These are phyloP conservation scores for Echium plantagineum DNA, from an alignment of 257 asterid genomes.

Conservation along the genomic window DNA sequence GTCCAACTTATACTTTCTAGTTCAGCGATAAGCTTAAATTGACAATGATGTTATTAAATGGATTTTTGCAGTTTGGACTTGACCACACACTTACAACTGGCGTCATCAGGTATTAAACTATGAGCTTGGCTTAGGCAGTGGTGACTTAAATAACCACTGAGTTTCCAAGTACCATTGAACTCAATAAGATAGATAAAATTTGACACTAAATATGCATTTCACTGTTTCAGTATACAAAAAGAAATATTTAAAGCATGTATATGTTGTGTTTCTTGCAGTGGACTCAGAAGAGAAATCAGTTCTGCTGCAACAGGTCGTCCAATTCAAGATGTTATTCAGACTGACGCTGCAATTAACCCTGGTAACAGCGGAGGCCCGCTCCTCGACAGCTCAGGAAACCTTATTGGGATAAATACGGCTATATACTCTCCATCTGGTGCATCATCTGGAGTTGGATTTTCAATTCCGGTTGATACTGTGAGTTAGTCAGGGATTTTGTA, in stretches of 20 bases:
- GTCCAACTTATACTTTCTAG: background rate
- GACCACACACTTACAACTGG: conserved; percentile 99
- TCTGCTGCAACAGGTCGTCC: conserved; percentile 99
- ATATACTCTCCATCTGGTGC: conserved; percentile 99
- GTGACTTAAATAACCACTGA: background rate
- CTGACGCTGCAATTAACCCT: conserved; percentile 99
- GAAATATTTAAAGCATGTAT: background rate
- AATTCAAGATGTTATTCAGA: conserved; percentile 95
- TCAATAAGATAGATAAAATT: too few relatives aligned
- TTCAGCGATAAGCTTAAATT: conserved; percentile 10
- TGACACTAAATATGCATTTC: background rate
- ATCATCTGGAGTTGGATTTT: conserved; percentile 98
- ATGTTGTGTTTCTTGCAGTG: conserved; percentile 30
- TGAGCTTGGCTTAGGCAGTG: background rate
- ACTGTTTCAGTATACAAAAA: background rate
- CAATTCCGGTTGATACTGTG: conserved; percentile 98
- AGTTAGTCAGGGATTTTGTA: conserved; percentile 20
- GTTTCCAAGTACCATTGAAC: background rate
- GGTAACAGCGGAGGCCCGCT: conserved; percentile 99
- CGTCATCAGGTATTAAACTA: conserved; percentile 71
- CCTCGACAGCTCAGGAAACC: conserved; percentile 91
- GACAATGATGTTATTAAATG: conserved; percentile 10
- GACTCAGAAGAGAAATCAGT: conserved; percentile 92
- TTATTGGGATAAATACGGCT: conserved; percentile 96
- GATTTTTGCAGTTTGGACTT: conserved; percentile 80